Conservation (phyloP, 305 asterid species). For the Stenogyne calaminthoides region DNA sequence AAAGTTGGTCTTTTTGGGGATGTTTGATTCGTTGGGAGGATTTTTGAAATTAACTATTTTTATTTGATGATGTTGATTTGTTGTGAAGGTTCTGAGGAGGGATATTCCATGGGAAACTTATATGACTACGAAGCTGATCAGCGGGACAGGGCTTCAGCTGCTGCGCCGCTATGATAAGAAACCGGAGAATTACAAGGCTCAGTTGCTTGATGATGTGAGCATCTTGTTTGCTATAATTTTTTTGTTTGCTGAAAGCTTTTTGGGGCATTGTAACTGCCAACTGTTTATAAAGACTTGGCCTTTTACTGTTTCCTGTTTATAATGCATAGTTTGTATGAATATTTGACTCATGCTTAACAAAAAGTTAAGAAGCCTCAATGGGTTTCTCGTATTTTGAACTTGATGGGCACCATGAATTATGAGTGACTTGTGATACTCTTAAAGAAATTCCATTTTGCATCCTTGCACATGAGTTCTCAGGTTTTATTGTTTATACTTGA, state of each 20-base stretch:
- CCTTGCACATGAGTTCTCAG: not conserved
- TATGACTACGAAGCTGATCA: slow-evolving; percentile 80
- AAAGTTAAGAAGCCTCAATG: not conserved
- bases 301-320: not conserved
- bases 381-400: not conserved
- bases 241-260: not conserved
- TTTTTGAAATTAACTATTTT: not conserved
- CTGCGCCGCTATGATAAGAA: slow-evolving; percentile 89
- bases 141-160: slow-evolving; percentile 86
- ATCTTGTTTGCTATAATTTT: slow-evolving; percentile 15
- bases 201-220: slow-evolving; percentile 77
- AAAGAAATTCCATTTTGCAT: not conserved
- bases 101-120: slow-evolving; percentile 97
- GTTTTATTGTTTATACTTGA: not conserved
- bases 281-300: not conserved
- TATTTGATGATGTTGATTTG: slow-evolving; percentile 14
- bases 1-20: slow-evolving; percentile 10
- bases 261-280: slow-evolving; percentile 8
- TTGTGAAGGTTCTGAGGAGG: slow-evolving; percentile 75
- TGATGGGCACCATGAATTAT: not conserved
- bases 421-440: slow-evolving; percentile 12
- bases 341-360: not conserved
- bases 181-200: slow-evolving; percentile 74
- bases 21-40: slow-evolving; percentile 16
- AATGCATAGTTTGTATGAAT: not conserved